Base-by-base conservation (phyloP, 805 yeast genomes). In the Kodamaea hsintzibuensis region DNA sequence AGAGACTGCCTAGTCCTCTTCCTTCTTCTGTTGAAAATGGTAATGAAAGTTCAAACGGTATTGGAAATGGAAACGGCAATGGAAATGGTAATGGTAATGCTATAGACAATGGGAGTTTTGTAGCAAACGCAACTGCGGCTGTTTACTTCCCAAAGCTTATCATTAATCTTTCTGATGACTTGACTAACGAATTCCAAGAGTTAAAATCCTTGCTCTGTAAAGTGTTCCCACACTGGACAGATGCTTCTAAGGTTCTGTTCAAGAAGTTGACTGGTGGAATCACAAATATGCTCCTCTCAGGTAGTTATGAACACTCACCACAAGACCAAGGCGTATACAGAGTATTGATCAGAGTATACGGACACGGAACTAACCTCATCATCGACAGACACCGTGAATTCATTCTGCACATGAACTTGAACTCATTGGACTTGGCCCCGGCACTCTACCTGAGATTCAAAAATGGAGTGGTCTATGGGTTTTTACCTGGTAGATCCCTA, bases 381-480 rank as follows among this genome's bases (percentile, higher is more conserved):
- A 88, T 88, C 35, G 91, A 88, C 67, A 73, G 95, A 57, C 85
- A 85, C 59, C 72, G 91, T 38, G 95, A 88, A 64, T 85, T 83
- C 62, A 85, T 86, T 16, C 85, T 88, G 53, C 93, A 88, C 64
- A 64, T 84, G 48, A 80, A 83, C 50, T 75, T 88, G 49, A 78
- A 84, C 60, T 76, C 85, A 2, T 72, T 83, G 43, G 73, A 76
- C 2, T 76, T 88, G 56, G 93, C 93, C 0, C 90, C 95, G 1
- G 78, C 85, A 0, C 78, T 88, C 22, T 82, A 81, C 63, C 86
- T 89, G 3, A 70, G 88, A 50, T 86, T 88, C 60, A 81, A 82
- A 35, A 88, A 88, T 66, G 95, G 95, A 0, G 74, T 88, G 43
- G 80, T 88, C 10, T 88, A 88, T 62, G 91, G 89, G 5, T 88